These are phyloP conservation scores for Lyophyllum decastes DNA, from an alignment of 768 basidiomycete genomes.

Conservation along the genomic window DNA sequence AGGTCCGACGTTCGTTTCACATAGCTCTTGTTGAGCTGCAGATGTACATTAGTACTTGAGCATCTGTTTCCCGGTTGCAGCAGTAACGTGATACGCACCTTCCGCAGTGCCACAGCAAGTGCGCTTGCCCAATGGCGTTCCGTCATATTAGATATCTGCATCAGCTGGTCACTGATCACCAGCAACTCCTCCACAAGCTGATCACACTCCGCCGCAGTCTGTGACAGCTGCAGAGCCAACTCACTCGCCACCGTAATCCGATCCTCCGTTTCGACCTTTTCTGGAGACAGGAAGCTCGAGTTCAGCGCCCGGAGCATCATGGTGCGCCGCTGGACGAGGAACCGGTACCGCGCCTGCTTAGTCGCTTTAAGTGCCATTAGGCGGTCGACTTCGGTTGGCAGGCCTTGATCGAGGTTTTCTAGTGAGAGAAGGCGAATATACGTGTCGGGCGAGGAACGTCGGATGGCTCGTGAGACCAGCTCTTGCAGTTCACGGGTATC, in stretches of 20 bases:
- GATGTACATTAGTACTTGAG: neutral
- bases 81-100: constrained; percentile 36
- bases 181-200: constrained; percentile 57
- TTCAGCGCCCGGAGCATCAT: constrained; percentile 74
- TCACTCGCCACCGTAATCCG: constrained; percentile 37
- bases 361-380: constrained; percentile 51
- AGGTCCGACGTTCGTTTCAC: constrained; percentile 65
- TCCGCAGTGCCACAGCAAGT: constrained; percentile 73
- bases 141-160: constrained; percentile 59
- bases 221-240: constrained; percentile 59
- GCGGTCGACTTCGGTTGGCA: constrained; percentile 61
- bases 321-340: constrained; percentile 63
- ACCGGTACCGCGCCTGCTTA: constrained; percentile 68
- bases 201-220: constrained; percentile 61
- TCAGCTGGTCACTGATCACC: constrained; percentile 59
- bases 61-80: neutral
- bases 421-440: constrained; percentile 70
- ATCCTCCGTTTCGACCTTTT: constrained; percentile 37
- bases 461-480: constrained; percentile 72
- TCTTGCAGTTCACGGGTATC: constrained; percentile 63
- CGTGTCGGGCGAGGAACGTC: constrained; percentile 65
- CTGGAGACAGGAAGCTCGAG: constrained; percentile 42
- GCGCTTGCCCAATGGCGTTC: constrained; percentile 78
- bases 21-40: constrained; percentile 69
- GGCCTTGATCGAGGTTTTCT: constrained; percentile 57